These are phyloP conservation scores for Didymella lethalis DNA, from an alignment of 2,329 filamentous ascomycete genomes.

Conservation along the genomic window DNA sequence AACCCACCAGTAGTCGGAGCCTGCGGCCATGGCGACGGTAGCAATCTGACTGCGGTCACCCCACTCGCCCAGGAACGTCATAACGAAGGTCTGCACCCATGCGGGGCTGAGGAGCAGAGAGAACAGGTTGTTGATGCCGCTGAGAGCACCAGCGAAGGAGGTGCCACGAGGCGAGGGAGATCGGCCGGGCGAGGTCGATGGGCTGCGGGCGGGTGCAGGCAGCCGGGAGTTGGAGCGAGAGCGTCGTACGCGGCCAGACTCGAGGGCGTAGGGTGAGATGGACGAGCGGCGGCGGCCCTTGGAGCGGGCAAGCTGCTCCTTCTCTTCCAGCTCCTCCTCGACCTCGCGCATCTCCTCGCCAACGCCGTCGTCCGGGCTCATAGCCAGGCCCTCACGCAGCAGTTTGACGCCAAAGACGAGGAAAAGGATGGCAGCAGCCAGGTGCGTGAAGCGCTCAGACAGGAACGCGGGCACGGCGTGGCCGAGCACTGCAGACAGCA, in stretches of 20 bases:
- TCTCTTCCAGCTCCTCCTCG: slow-evolving; percentile 90
- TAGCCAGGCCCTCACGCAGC: slow-evolving; percentile 83
- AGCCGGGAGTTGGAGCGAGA: slow-evolving; percentile 77
- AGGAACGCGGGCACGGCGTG: slow-evolving; percentile 91
- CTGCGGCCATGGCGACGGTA: slow-evolving; percentile 97
- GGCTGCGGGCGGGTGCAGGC: slow-evolving; percentile 80
- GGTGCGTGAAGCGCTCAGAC: slow-evolving; percentile 87
- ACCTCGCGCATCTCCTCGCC: slow-evolving; percentile 98
- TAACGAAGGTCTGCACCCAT: slow-evolving; percentile 98
- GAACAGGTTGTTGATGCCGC: slow-evolving; percentile 83
- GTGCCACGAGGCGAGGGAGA: slow-evolving; percentile 60
- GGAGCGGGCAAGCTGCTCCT: slow-evolving; percentile 78
- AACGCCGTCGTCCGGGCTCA: slow-evolving; percentile 89
- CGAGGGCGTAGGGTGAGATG: slow-evolving; percentile 77
- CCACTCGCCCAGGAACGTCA: slow-evolving; percentile 99
- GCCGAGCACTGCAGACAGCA: slow-evolving; percentile 89
- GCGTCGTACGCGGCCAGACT: slow-evolving; percentile 79
- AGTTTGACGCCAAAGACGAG: slow-evolving; percentile 87
- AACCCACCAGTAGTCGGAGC: slow-evolving; percentile 99
- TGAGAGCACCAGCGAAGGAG: slow-evolving; percentile 60
- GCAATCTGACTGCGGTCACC: slow-evolving; percentile 97
- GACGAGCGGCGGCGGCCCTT: slow-evolving; percentile 69
- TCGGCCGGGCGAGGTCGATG: slow-evolving; percentile 65
- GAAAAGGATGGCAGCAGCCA: slow-evolving; percentile 85
- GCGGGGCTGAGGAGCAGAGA: slow-evolving; percentile 90